Percentiles rank a stretch among this genome's conserved stretches.
These are phyloP conservation scores for Fraxinus xanthoxyloides DNA, from an alignment of 305 asterid species.

Conservation along the genomic window DNA sequence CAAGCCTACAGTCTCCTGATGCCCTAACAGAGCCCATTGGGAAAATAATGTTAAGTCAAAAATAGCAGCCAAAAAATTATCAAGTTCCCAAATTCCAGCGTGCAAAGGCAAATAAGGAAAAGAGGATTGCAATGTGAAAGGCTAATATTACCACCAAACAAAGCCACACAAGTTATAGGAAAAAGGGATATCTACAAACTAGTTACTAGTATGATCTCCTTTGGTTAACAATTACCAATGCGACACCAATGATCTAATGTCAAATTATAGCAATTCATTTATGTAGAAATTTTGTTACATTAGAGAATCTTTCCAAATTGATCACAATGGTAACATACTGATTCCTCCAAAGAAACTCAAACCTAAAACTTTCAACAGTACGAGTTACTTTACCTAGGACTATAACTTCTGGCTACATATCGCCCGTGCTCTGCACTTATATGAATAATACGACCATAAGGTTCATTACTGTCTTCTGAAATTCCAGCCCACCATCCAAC, in stretches of 20 bases:
- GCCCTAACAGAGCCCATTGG: background rate
- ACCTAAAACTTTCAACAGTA: constrained; percentile 8
- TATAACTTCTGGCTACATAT: constrained; percentile 83
- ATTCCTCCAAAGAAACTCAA: background rate
- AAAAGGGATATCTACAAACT: background rate
- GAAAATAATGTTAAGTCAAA: background rate
- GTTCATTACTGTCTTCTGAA: constrained; percentile 68
- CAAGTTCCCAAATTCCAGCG: background rate
- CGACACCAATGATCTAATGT: background rate
- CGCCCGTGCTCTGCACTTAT: constrained; percentile 91
- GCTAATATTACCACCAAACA: background rate
- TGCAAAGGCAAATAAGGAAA: background rate
- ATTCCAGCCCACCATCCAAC: constrained; percentile 99
- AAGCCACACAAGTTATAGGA: background rate
- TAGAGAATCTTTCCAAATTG: background rate
- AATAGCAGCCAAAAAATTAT: background rate
- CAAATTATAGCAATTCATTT: background rate
- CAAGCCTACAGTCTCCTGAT: background rate
- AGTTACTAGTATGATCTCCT: background rate
- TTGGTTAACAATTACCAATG: background rate
- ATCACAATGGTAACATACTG: background rate
- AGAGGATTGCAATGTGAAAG: background rate
- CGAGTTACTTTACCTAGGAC: constrained; percentile 68
- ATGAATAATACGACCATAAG: constrained; percentile 83
- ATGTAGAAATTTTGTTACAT: background rate